Conservation (phyloP, 2,329 filamentous ascomycete species). For the Claviceps citrina region DNA sequence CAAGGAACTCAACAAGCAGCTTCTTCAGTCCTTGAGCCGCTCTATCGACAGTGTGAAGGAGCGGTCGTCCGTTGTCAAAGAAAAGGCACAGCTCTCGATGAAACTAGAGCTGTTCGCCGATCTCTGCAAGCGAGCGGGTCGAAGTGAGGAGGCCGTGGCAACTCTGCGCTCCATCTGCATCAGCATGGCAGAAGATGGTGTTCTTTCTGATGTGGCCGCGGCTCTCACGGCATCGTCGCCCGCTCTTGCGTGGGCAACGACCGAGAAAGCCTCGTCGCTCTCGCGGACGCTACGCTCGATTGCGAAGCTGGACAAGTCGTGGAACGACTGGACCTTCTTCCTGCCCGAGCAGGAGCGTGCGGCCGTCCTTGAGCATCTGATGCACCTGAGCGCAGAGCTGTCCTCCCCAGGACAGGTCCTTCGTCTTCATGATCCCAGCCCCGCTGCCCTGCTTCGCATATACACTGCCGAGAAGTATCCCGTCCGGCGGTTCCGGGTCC, state of each 20-base stretch:
- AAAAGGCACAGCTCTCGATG: slow-evolving; percentile 41
- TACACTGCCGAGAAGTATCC: slow-evolving; percentile 36
- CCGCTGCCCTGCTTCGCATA: slow-evolving; percentile 32
- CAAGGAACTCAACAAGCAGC: slow-evolving; percentile 22
- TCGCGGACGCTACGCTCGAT: slow-evolving; percentile 45
- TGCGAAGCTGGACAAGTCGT: slow-evolving; percentile 42
- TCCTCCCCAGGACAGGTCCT: slow-evolving; percentile 20
- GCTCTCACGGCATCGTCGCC: slow-evolving; percentile 35
- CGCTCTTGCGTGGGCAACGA: slow-evolving; percentile 35
- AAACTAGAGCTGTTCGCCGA: slow-evolving; percentile 56
- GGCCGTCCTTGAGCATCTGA: slow-evolving; percentile 44
- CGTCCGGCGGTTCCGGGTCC: slow-evolving; percentile 34
- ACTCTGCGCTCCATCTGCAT: slow-evolving; percentile 46
- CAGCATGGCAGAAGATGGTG: slow-evolving; percentile 42
- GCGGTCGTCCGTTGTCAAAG: slow-evolving; percentile 37
- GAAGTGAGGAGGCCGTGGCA: slow-evolving; percentile 40
- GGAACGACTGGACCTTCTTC: slow-evolving; percentile 39
- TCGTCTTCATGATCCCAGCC: slow-evolving; percentile 28
- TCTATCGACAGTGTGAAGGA: slow-evolving; percentile 48
- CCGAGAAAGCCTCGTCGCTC: slow-evolving; percentile 34
- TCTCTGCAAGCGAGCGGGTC: slow-evolving; percentile 36
- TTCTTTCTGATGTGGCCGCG: slow-evolving; percentile 36
- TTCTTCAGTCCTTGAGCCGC: slow-evolving; percentile 43
- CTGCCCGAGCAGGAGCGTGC: slow-evolving; percentile 36
- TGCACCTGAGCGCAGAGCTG: slow-evolving; percentile 32